phyloP scores from a whole-genome alignment of 352 stramenopile genomes.

The Plasmopara muralis region DNA sequence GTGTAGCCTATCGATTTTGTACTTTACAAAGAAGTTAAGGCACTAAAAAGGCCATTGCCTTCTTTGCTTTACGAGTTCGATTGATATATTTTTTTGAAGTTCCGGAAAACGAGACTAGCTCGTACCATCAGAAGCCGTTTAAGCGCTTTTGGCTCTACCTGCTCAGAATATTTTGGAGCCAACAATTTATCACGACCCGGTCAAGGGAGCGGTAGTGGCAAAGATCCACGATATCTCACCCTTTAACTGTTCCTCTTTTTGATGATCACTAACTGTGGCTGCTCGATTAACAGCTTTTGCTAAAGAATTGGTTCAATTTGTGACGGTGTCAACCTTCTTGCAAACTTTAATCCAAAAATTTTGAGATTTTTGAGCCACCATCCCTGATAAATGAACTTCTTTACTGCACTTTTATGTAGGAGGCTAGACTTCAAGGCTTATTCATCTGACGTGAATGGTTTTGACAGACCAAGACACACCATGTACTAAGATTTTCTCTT shows the following conservation, averaged over 20 bases:
- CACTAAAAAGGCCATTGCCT: not conserved
- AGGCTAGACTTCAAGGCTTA: not conserved
- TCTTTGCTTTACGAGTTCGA: not conserved
- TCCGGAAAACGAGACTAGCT: too few relatives aligned
- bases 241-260: not conserved
- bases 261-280: not conserved
- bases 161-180: constrained; percentile 6
- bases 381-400: not conserved
- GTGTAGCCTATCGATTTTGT: not conserved
- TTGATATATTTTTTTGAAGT: too few relatives aligned
- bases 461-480: not conserved
- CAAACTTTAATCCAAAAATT: not conserved
- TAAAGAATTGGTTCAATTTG: not conserved
- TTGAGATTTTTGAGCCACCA: constrained; percentile 1
- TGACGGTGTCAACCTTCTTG: not conserved
- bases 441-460: not conserved
- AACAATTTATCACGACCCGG: constrained; percentile 4
- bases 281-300: not conserved
- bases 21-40: not conserved
- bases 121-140: not conserved
- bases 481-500: not conserved
- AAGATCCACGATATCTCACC: constrained; percentile 1
- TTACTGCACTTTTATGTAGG: not conserved
- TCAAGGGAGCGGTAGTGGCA: constrained; percentile 1
- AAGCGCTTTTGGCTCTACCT: not conserved